phyloP scores from a whole-genome alignment of 2,329 filamentous ascomycete species.

The Paraphoma chrysanthemicola region DNA sequence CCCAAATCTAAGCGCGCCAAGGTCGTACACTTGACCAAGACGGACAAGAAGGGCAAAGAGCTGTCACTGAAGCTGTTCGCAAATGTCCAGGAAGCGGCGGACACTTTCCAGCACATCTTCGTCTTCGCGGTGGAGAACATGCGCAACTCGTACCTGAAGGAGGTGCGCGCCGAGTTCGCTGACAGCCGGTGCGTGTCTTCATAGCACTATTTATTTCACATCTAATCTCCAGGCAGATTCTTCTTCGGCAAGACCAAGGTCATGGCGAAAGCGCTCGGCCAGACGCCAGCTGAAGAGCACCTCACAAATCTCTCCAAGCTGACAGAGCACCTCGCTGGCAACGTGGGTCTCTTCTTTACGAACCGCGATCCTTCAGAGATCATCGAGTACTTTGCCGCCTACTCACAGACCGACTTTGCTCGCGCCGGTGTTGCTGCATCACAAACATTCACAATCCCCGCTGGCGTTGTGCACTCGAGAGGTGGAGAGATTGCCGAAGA shows the following conservation, averaged over 20 bases:
- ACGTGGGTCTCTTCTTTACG: constrained; percentile 90
- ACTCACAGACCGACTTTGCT: constrained; percentile 84
- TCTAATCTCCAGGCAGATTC: constrained; percentile 63
- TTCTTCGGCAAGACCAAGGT: constrained; percentile 99
- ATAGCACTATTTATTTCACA: neutral
- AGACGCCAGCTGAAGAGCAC: constrained; percentile 77
- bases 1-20: constrained; percentile 95
- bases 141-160: constrained; percentile 95
- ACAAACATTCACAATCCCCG: constrained; percentile 79
- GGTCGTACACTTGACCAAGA: constrained; percentile 88
- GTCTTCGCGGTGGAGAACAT: constrained; percentile 96
- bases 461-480: constrained; percentile 78
- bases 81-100: constrained; percentile 84
- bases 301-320: constrained; percentile 79
- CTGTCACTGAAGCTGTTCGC: constrained; percentile 84
- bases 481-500: constrained; percentile 81
- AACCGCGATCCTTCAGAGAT: constrained; percentile 74
- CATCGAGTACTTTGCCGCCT: constrained; percentile 73
- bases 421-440: constrained; percentile 80
- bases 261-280: constrained; percentile 93
- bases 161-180: constrained; percentile 81
- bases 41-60: constrained; percentile 93
- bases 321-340: constrained; percentile 73
- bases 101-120: constrained; percentile 88
- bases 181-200: constrained; percentile 76